Base-by-base conservation (phyloP, 176 grass and related monocot genomes). In the Avena insularis region DNA sequence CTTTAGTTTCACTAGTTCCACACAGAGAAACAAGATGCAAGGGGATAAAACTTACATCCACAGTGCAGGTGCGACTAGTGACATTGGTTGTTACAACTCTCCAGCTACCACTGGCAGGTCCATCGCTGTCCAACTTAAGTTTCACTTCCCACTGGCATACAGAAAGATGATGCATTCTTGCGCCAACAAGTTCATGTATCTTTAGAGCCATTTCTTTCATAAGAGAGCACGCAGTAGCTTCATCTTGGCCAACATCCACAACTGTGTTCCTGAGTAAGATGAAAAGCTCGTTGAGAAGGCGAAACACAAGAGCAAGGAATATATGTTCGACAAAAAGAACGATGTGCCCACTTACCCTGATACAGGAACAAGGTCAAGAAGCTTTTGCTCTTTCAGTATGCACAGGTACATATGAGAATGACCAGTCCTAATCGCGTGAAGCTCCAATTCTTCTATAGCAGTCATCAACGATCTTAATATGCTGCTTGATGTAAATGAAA, bases 61-160 rank as follows among this genome's bases (percentile, higher is more conserved):
- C 83, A 2, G 92, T 96, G 83, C 97, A 99, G 16, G 97, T 94
- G 77, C 96, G 97, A 85, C 92, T 87, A 65, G 97, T 99, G 77
- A 96, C 92, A 90, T 99, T 99, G 17, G 94, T 94, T 21, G 92
- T 93, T 69, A 93, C 94, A 54, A 96, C 82, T 87, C 97, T 95
- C 97, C 97, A 99, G 84, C 87, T 86, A 88, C 96, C 93, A 91
- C 79, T 85, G 45, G 97, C 87, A 9, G 87, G 82, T 21, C 97
- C 94, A 83, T 91, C 89, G 17, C 90, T 89, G 12, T 89, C 89
- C 76, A 99, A 88, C 63, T 84, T 86, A 70, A 99, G 89, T 66
- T 99, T 99, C 71, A 96, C 92, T 84, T 99, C 97, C 94, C 97
- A 99, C 46, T 99, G 92, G 81, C 97, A 99, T 61, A 99, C 97